Evolutionary conservation across 345 rosid genomes (phyloP).

Genomic region (Lenwebbia sp.): DNA sequence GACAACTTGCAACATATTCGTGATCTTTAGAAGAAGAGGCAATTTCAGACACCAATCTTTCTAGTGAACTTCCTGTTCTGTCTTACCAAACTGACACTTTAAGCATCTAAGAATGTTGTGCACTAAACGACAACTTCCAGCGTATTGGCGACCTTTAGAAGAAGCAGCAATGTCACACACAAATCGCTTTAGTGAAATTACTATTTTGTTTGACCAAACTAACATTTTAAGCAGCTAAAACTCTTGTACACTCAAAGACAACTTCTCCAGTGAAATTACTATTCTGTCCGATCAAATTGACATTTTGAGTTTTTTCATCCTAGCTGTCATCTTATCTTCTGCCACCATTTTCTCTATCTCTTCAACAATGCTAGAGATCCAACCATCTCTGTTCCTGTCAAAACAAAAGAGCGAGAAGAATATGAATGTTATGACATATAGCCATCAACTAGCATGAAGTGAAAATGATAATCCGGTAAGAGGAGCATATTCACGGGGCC

Average conservation of each 20-base stretch:
- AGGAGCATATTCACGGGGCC: not conserved
- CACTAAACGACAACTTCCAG: not conserved
- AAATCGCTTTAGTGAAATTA: not conserved
- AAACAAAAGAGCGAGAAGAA: not conserved
- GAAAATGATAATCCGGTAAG: not conserved
- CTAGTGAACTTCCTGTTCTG: not conserved
- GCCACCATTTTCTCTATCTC: not conserved
- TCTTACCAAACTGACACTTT: not conserved
- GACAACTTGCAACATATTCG: not conserved
- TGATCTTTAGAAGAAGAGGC: not conserved
- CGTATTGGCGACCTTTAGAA: not conserved
- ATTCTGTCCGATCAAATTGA: not conserved
- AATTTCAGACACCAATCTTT: not conserved
- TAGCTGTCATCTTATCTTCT: not conserved
- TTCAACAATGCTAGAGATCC: not conserved
- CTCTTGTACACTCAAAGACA: too few species aligned
- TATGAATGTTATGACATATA: not conserved
- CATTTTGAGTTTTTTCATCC: not conserved
- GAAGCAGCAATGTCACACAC: not conserved
- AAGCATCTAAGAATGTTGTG: not conserved
- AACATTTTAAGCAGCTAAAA: too few species aligned
- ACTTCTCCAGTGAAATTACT: not conserved
- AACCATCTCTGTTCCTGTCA: rapidly evolving
- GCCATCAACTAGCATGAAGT: not conserved
- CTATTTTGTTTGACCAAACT: too few species aligned